A percentile compares a stretch with the other conserved stretches of the same genome.
Conservation (phyloP, 345 rosid species). For the Populus euphratica region DNA sequence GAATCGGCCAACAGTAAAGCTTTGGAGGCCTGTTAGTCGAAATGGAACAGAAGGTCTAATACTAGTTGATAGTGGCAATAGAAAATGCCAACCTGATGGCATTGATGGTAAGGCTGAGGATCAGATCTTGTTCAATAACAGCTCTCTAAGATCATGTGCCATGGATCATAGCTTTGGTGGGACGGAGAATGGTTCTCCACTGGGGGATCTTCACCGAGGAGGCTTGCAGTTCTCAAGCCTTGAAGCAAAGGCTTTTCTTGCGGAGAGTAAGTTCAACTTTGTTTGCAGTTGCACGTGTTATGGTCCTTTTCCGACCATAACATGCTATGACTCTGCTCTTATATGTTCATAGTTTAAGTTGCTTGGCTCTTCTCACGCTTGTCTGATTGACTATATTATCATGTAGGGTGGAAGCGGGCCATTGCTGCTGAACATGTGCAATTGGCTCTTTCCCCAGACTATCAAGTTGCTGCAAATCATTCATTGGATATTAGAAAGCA, state of each 20-base stretch:
- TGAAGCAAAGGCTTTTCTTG: constrained; percentile 73
- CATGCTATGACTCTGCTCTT: neutral
- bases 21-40: constrained; percentile 49
- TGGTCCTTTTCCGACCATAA: neutral
- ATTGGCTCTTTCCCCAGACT: constrained; percentile 45
- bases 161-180: constrained; percentile 12
- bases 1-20: constrained; percentile 31
- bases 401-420: constrained; percentile 89
- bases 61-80: constrained; percentile 17
- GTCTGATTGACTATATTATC: neutral
- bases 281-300: neutral
- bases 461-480: constrained; percentile 11
- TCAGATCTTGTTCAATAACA: constrained; percentile 14
- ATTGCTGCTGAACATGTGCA: constrained; percentile 59
- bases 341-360: neutral
- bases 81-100: constrained; percentile 26
- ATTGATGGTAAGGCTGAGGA: constrained; percentile 14
- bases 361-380: neutral
- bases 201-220: constrained; percentile 20
- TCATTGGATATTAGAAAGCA: constrained; percentile 29
- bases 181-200: constrained; percentile 10
- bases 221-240: constrained; percentile 42
- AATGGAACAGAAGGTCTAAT: constrained; percentile 24
- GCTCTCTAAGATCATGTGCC: constrained; percentile 14
- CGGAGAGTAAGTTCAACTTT: constrained; percentile 51